Conservation (phyloP, 495 filamentous ascomycete genomes). For the Massariosphaeria phaeospora region DNA sequence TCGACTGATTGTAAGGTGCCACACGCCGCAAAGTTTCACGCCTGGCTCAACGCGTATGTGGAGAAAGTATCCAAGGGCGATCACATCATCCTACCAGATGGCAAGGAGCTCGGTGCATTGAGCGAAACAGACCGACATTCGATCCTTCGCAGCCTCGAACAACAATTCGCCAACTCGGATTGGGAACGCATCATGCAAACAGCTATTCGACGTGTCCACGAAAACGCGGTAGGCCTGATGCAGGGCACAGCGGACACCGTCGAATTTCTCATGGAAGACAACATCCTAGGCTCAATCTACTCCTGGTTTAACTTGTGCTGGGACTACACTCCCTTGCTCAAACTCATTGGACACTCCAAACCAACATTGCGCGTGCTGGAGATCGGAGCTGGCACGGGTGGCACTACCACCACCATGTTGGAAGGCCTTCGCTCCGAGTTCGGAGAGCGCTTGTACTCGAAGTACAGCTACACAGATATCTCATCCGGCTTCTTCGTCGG, state of each 20-base stretch:
- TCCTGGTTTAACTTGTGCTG: neutral
- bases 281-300: neutral
- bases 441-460: neutral
- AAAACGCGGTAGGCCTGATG: neutral
- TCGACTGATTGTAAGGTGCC: neutral
- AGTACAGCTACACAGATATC: slow-evolving; percentile 15
- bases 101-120: neutral
- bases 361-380: slow-evolving; percentile 6
- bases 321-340: slow-evolving; percentile 25
- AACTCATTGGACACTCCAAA: slow-evolving; percentile 22
- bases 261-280: neutral
- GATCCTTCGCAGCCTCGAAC: neutral
- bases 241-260: neutral
- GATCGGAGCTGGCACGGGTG: slow-evolving; percentile 14
- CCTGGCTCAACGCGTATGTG: neutral
- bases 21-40: neutral
- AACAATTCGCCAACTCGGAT: neutral
- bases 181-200: neutral
- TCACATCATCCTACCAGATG: neutral
- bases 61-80: neutral
- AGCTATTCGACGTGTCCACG: neutral
- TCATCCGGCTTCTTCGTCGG: slow-evolving; percentile 13
- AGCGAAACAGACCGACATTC: neutral
- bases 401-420: neutral
- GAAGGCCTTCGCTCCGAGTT: neutral